These are phyloP conservation scores for Orbilia brochopaga DNA, from an alignment of 2,329 filamentous ascomycete species.

Conservation along the genomic window DNA sequence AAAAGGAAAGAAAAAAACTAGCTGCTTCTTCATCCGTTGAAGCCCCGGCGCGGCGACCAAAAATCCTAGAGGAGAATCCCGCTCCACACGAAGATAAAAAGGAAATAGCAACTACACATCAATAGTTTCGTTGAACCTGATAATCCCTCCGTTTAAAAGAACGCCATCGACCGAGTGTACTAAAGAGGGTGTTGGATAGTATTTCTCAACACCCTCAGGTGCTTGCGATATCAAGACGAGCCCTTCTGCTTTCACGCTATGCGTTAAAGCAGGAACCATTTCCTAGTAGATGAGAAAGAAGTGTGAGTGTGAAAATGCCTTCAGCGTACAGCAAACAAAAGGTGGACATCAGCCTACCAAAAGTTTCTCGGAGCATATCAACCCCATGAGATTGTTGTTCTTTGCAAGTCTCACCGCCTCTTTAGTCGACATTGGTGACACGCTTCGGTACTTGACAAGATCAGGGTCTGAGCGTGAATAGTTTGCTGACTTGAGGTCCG, in stretches of 20 bases:
- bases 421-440: constrained; percentile 76
- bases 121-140: constrained; percentile 92
- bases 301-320: neutral
- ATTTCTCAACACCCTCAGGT: constrained; percentile 61
- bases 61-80: neutral
- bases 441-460: constrained; percentile 62
- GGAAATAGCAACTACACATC: constrained; percentile 63
- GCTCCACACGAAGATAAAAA: neutral
- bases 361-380: constrained; percentile 86
- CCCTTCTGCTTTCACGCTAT: constrained; percentile 92
- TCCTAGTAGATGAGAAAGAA: constrained; percentile 65
- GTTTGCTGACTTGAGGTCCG: constrained; percentile 57
- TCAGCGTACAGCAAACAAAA: neutral
- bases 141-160: constrained; percentile 80
- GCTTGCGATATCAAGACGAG: constrained; percentile 88
- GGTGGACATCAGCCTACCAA: constrained; percentile 67
- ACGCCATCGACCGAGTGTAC: constrained; percentile 72
- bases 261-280: constrained; percentile 87
- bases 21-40: neutral
- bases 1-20: too few relatives aligned
- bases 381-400: constrained; percentile 96
- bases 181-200: constrained; percentile 61
- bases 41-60: neutral
- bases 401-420: constrained; percentile 91
- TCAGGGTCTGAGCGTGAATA: constrained; percentile 67